Evolutionary conservation across 1,284 basidiomycete genomes (phyloP).

Genomic region (Cryptococcus jaspeensis): DNA sequence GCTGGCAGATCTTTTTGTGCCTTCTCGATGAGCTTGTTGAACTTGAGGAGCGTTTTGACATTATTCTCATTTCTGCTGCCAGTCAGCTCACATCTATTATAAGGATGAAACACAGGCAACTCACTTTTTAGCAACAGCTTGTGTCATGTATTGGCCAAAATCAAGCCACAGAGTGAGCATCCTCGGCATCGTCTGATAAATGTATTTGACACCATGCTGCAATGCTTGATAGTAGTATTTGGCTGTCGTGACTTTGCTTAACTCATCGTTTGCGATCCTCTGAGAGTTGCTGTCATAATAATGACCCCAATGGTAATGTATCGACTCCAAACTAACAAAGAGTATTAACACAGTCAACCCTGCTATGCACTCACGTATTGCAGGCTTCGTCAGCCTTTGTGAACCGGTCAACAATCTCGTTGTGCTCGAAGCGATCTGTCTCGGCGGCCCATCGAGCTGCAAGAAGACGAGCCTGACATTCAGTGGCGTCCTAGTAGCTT

Average conservation of each 20-base stretch:
- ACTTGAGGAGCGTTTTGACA: conserved; percentile 38
- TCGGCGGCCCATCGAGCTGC: conserved; percentile 92
- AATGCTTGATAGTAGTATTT: conserved; percentile 74
- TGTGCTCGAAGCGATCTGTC: conserved; percentile 73
- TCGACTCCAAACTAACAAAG: conserved; percentile 74
- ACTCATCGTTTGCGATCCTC: conserved; percentile 22
- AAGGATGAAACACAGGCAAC: neutral
- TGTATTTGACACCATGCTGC: conserved; percentile 85
- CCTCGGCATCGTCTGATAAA: conserved; percentile 93
- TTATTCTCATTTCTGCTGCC: conserved; percentile 9
- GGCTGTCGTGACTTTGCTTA: conserved; percentile 50
- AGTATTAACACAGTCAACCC: neutral
- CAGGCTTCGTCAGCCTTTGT: conserved; percentile 60
- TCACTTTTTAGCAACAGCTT: conserved; percentile 33
- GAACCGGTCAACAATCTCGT: conserved; percentile 64
- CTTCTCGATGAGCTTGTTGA: conserved; percentile 61
- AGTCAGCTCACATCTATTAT: too few species aligned
- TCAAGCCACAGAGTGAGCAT: conserved; percentile 96
- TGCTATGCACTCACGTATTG: conserved; percentile 56
- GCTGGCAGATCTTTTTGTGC: conserved; percentile 63
- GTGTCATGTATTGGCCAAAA: conserved; percentile 62
- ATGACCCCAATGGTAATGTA: conserved; percentile 78
- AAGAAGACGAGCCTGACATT: conserved; percentile 72
- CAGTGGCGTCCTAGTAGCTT: neutral
- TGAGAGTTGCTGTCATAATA: conserved; percentile 66